Evolutionary conservation across 2,329 filamentous ascomycete genomes (phyloP), one percentile per base, ranked within the genome.

Genomic region (Chaetothyriales sp.): DNA sequence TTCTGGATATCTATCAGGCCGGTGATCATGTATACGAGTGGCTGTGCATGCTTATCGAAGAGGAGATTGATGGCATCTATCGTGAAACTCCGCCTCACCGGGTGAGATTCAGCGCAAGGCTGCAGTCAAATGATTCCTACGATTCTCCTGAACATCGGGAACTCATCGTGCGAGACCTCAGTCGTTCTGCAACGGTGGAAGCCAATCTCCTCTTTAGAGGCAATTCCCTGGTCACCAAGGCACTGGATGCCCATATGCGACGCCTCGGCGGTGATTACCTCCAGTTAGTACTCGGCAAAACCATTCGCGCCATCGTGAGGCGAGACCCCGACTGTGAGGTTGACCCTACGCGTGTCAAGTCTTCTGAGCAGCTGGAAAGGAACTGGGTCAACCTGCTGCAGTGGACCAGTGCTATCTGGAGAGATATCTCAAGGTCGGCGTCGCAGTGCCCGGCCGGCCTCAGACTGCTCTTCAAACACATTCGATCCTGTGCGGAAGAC

Each of bases 141-240:
- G 77, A 80, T 52, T 68, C 70, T 5, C 69, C 64, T 15, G 73
- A 75, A 55, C 78, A 82, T 53, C 68, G 74, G 49, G 79, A 83
- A 62, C 66, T 80, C 15, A 70, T 82, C 18, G 76, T 83, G 9
- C 69, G 79, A 52, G 79, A 83, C 59, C 69, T 82, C 62, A 78
- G 78, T 53, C 78, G 80, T 61, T 79, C 77, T 44, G 79, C 79
- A 20, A 79, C 78, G 15, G 69, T 80, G 44, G 92, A 98, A 65
- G 92, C 90, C 4, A 98, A 96, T 59, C 74, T 98, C 1, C 78
- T 98, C 3, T 98, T 98, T 68, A 80, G 92, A 32, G 92, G 92
- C 54, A 98, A 98, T 62, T 93, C 92, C 0, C 72, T 98, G 8
- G 75, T 96, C 25, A 98, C 92, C 0, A 93, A 95, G 65, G 83